Percentiles rank a stretch among this genome's conserved stretches.
These are phyloP conservation scores for Saturnispora bothae DNA, from an alignment of 805 yeast genomes.

Conservation along the genomic window DNA sequence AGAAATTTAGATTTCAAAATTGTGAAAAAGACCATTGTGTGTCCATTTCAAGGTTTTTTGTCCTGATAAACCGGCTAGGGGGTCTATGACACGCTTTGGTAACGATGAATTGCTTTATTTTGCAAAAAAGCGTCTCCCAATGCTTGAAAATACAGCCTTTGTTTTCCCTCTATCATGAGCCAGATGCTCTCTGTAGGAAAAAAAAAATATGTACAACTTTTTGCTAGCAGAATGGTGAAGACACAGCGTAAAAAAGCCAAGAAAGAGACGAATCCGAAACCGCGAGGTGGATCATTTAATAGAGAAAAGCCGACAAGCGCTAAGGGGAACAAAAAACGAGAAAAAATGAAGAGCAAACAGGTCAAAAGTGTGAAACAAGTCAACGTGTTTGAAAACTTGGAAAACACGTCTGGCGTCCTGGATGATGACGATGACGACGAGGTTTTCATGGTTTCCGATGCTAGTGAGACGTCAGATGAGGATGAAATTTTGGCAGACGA, in stretches of 20 bases:
- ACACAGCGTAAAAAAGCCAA: constrained; percentile 7
- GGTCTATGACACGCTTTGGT: too few relatives aligned
- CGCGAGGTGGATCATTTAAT: constrained; percentile 7
- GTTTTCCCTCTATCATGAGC: too few relatives aligned
- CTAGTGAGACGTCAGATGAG: neutral
- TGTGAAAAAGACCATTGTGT: too few relatives aligned
- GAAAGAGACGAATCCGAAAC: neutral
- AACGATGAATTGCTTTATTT: too few relatives aligned
- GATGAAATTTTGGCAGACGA: too few relatives aligned
- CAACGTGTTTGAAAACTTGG: constrained; percentile 4
- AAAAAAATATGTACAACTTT: neutral
- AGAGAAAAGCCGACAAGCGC: neutral
- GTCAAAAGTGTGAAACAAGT: constrained; percentile 1
- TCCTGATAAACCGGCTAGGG: too few relatives aligned
- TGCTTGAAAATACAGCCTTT: too few relatives aligned
- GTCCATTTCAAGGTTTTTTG: too few relatives aligned
- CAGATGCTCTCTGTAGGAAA: too few relatives aligned
- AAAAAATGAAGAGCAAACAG: constrained; percentile 2
- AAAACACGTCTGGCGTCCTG: neutral
- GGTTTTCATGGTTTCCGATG: neutral
- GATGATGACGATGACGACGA: constrained; percentile 6
- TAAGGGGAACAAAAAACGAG: neutral
- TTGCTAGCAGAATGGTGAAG: neutral
- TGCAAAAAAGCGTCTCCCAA: too few relatives aligned
- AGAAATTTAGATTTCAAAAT: too few relatives aligned